phyloP scores from a whole-genome alignment of 768 basidiomycete genomes.

The Suillus subalutaceus region DNA sequence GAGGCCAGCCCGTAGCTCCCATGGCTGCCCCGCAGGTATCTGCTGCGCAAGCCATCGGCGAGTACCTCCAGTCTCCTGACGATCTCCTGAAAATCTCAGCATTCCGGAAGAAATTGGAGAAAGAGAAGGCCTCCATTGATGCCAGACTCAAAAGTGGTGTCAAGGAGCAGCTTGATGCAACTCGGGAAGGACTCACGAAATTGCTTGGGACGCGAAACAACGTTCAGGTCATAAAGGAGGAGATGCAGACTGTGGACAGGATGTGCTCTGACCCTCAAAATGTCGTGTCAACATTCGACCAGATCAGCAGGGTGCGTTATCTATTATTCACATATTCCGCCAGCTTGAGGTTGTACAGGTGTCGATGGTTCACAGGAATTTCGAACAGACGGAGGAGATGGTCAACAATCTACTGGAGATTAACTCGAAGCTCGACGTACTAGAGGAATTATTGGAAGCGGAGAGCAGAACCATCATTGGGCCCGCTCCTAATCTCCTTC shows the following conservation, averaged over 20 bases:
- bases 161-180: slow-evolving; percentile 90
- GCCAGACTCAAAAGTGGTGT: slow-evolving; percentile 88
- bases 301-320: slow-evolving; percentile 84
- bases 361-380: slow-evolving; percentile 93
- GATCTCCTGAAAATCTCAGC: slow-evolving; percentile 88
- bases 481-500: slow-evolving; percentile 84
- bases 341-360: slow-evolving; percentile 58
- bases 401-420: slow-evolving; percentile 93
- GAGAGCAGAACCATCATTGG: slow-evolving; percentile 83
- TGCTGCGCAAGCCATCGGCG: slow-evolving; percentile 84
- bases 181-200: slow-evolving; percentile 83
- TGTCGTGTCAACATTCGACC: slow-evolving; percentile 86
- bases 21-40: slow-evolving; percentile 55
- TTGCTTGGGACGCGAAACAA: slow-evolving; percentile 76
- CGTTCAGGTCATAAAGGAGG: slow-evolving; percentile 82
- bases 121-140: slow-evolving; percentile 95
- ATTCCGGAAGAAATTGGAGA: slow-evolving; percentile 92
- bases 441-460: slow-evolving; percentile 75
- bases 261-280: slow-evolving; percentile 76
- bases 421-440: slow-evolving; percentile 77
- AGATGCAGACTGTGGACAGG: slow-evolving; percentile 80
- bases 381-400: slow-evolving; percentile 94
- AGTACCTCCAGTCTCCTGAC: slow-evolving; percentile 91
- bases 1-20: slow-evolving; percentile 5
- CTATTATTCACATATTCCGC: background rate